Conservation (phyloP, 2,329 filamentous ascomycete genomes). For the Metarhizium humberi region DNA sequence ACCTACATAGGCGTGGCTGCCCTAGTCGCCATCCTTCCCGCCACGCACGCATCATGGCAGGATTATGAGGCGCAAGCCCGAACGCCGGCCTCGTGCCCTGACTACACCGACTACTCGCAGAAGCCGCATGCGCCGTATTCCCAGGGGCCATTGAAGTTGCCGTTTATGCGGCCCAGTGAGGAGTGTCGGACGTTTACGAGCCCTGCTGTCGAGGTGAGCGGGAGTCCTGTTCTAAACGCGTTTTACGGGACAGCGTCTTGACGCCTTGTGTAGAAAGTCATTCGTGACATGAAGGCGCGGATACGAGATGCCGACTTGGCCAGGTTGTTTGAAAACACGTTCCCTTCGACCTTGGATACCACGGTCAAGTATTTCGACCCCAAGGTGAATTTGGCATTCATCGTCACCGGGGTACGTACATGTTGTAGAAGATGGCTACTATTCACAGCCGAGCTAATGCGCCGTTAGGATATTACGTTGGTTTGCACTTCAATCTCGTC, state of each 20-base stretch:
- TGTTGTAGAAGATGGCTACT: neutral
- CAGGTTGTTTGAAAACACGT: constrained; percentile 74
- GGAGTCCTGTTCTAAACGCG: neutral
- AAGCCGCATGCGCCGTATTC: constrained; percentile 14
- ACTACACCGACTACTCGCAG: constrained; percentile 14
- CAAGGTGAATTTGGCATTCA: constrained; percentile 59
- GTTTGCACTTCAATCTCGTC: neutral
- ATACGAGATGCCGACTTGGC: constrained; percentile 55
- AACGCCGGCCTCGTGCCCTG: constrained; percentile 14
- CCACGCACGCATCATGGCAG: neutral
- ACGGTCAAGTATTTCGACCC: constrained; percentile 68
- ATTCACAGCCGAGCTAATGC: neutral
- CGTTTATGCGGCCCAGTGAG: constrained; percentile 17
- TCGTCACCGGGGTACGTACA: constrained; percentile 70
- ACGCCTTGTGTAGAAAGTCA: constrained; percentile 12
- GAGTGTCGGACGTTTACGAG: constrained; percentile 19
- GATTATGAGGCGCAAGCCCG: constrained; percentile 4
- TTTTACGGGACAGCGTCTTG: neutral
- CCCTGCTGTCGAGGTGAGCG: constrained; percentile 16
- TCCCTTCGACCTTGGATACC: constrained; percentile 74
- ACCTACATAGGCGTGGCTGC: neutral
- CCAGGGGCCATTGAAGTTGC: constrained; percentile 12
- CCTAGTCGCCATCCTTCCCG: neutral
- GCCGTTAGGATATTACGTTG: constrained; percentile 15
- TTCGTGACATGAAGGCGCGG: constrained; percentile 25